Base-by-base conservation (phyloP, 148 eudicot species). In the Cornus controversa region DNA sequence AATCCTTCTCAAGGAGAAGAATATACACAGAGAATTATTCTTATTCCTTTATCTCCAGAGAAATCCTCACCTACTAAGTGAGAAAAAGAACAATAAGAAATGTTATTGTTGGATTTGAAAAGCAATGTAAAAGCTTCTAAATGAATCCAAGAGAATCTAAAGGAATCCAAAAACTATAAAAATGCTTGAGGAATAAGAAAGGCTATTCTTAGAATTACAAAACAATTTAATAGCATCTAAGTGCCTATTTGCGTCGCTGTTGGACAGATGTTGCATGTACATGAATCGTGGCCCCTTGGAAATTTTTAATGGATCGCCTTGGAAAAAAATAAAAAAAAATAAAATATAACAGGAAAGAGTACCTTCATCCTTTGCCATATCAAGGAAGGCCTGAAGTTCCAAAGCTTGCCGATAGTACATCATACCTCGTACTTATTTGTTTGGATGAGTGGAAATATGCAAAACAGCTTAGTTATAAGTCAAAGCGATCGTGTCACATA, bases 301-400 rank as follows among this genome's bases (percentile, higher is more conserved):
- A 16, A 1, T 18, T 57, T 57, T 57, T n/a, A n/a, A n/a, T 15
- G 2, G 63, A 47, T 60, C 20, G 7, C 57, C 1, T 60, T 60
- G 45, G 45, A 40, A 6, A 40, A 40, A 40, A 40, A 9, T 1
- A 40, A 40, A 22, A 60, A 14, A 18, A 3, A 60, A 1, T 8
- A 18, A 20, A 60, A 18, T 25, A 6, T 25, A 60, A 60, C 1
- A 60, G 18, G 22, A 22, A n/a, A n/a, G 8, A 62, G 75, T 75
- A 90, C 91, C 91, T 78, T 88, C 91, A 15, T 85, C 86, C 68
- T 88, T 85, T 72, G 94, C 94, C 90, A 82, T 88, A 78, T 90
- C 94, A 82, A 90, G 91, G 75, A 88, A 90, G 67, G 94, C 91
- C 82, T 88, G 91, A 79, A 90, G 91, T 84, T 90, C 91, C 84